phyloP scores from a whole-genome alignment of 805 yeast species.

The Saccharomycopsis sp. region DNA sequence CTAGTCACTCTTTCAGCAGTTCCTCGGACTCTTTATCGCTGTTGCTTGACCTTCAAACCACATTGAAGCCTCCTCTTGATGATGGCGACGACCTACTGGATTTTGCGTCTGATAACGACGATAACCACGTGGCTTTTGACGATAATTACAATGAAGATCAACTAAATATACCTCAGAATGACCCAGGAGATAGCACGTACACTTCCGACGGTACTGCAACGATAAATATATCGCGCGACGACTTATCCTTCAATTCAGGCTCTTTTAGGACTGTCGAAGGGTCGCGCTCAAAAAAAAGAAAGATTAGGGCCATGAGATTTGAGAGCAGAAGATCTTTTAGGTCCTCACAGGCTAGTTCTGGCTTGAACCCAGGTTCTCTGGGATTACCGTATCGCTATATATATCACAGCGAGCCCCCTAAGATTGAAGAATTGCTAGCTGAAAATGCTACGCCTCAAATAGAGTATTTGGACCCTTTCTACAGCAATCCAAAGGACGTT shows the following conservation, averaged over 20 bases:
- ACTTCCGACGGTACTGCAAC: background rate
- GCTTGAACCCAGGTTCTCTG: too few relatives aligned
- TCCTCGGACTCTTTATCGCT: background rate
- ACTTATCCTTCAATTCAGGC: background rate
- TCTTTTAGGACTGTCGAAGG: background rate
- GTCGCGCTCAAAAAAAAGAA: background rate
- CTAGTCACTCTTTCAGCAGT: background rate
- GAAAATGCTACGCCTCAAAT: slow-evolving; percentile 32
- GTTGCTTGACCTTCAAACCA: background rate
- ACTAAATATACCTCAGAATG: too few relatives aligned
- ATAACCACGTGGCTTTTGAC: background rate
- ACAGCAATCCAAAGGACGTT: slow-evolving; percentile 45
- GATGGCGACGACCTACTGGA: background rate
- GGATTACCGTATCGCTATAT: background rate
- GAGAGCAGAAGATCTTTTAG: slow-evolving; percentile 23
- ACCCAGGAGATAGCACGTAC: background rate
- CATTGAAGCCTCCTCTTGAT: background rate
- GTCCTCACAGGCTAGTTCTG: background rate
- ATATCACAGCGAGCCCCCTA: slow-evolving; percentile 20
- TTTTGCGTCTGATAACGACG: slow-evolving; percentile 2
- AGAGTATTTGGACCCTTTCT: slow-evolving; percentile 59
- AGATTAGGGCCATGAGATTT: slow-evolving; percentile 16
- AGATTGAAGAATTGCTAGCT: slow-evolving; percentile 30
- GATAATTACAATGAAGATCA: background rate
- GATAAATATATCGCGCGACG: background rate